Evolutionary conservation across 75 land plant species (phyloP).

Genomic region (Gnetum montanum): DNA sequence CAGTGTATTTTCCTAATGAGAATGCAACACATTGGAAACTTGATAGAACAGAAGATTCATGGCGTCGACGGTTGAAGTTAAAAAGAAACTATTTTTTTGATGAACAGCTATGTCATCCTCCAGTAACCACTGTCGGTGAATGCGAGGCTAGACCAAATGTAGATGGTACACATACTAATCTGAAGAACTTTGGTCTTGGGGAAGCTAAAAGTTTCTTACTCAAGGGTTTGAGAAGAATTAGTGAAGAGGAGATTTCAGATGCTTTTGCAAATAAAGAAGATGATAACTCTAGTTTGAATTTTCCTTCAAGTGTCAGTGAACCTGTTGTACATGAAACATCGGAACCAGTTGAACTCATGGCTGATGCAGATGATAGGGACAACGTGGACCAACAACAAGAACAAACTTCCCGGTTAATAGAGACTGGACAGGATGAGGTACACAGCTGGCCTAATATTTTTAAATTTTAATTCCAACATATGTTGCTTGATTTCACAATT

Average conservation of each 20-base stretch:
- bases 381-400: constrained; percentile 26
- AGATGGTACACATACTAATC: constrained; percentile 15
- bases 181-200: constrained; percentile 34
- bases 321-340: constrained; percentile 13
- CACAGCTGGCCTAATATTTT: background rate
- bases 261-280: constrained; percentile 24
- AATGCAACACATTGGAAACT: constrained; percentile 68
- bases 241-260: constrained; percentile 54
- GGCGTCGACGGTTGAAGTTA: constrained; percentile 71
- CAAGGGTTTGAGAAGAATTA: constrained; percentile 69
- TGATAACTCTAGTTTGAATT: constrained; percentile 1
- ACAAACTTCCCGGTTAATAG: constrained; percentile 15
- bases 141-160: constrained; percentile 9
- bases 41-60: constrained; percentile 89
- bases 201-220: constrained; percentile 63
- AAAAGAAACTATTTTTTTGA: constrained; percentile 80
- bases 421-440: constrained; percentile 64
- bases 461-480: background rate
- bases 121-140: constrained; percentile 14
- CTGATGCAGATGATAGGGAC: constrained; percentile 14
- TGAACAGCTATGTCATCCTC: constrained; percentile 55
- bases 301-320: constrained; percentile 5
- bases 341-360: constrained; percentile 10
- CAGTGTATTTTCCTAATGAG: constrained; percentile 59
- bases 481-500: too few relatives aligned